phyloP scores from a whole-genome alignment of 306 rosid genomes.

The Prinsepia uniflora region DNA sequence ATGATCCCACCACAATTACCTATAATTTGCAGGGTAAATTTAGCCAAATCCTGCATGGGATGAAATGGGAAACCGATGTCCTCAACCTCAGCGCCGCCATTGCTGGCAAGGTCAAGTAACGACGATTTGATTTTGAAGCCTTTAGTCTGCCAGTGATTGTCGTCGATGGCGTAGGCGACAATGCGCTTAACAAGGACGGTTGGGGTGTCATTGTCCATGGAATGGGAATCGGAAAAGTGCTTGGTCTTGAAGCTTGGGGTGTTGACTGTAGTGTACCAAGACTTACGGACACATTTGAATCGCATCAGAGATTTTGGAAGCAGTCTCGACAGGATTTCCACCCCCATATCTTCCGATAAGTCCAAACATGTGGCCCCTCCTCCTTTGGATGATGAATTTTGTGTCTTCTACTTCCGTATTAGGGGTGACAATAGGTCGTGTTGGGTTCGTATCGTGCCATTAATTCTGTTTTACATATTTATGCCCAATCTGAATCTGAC shows the following conservation, averaged over 20 bases:
- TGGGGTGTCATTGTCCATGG: neutral
- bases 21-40: neutral
- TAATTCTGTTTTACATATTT: too few relatives aligned
- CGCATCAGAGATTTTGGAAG: constrained; percentile 5
- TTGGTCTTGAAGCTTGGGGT: neutral
- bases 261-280: neutral
- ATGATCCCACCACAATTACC: neutral
- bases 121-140: neutral
- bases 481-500: too few relatives aligned
- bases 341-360: neutral
- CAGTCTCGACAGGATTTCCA: neutral
- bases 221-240: neutral
- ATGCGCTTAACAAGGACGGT: neutral
- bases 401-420: too few relatives aligned
- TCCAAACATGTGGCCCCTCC: neutral
- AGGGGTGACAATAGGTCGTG: too few relatives aligned
- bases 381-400: too few relatives aligned
- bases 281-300: constrained; percentile 3
- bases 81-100: neutral
- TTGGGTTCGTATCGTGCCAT: too few relatives aligned
- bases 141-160: too few relatives aligned
- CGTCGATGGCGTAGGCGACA: neutral
- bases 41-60: neutral
- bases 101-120: neutral
- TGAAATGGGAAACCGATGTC: neutral